Percentiles rank a stretch among this genome's conserved stretches.
phyloP scores from a whole-genome alignment of 805 yeast species.

The Starmerella cellae region DNA sequence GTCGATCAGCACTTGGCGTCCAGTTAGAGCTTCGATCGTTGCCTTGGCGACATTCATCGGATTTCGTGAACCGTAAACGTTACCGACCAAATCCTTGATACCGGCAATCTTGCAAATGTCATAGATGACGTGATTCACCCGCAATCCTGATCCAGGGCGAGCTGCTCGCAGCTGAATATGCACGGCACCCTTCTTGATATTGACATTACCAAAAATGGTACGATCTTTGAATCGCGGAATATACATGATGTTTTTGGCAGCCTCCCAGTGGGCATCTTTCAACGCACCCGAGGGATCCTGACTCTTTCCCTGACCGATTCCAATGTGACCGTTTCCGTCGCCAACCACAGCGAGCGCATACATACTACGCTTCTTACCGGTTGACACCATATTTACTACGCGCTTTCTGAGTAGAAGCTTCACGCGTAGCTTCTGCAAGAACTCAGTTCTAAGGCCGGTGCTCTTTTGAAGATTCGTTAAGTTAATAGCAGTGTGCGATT shows the following conservation, averaged over 20 bases:
- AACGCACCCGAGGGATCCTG: conserved; percentile 60
- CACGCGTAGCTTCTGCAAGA: conserved; percentile 21
- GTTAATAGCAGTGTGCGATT: conserved; percentile 24
- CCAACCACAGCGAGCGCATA: conserved; percentile 85
- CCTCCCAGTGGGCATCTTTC: conserved; percentile 82
- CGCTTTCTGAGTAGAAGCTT: conserved; percentile 36
- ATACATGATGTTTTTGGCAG: conserved; percentile 67
- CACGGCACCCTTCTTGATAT: conserved; percentile 77
- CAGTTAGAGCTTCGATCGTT: conserved; percentile 63
- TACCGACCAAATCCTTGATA: conserved; percentile 82
- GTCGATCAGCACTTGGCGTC: conserved; percentile 66
- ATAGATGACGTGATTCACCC: conserved; percentile 80
- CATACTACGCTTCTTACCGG: conserved; percentile 38
- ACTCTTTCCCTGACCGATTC: conserved; percentile 80
- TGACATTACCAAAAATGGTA: conserved; percentile 75
- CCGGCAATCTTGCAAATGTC: conserved; percentile 91
- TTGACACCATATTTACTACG: conserved; percentile 77
- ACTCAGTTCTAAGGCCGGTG: conserved; percentile 24
- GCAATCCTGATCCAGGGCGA: conserved; percentile 84
- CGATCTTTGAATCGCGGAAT: conserved; percentile 83
- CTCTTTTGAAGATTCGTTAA: conserved; percentile 25
- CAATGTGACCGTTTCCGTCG: conserved; percentile 84
- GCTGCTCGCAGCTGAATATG: conserved; percentile 70
- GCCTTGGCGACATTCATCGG: conserved; percentile 90
- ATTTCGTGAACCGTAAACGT: conserved; percentile 83